Conservation (phyloP, 441 rosid species). For the Arabidopsis hybrid region DNA sequence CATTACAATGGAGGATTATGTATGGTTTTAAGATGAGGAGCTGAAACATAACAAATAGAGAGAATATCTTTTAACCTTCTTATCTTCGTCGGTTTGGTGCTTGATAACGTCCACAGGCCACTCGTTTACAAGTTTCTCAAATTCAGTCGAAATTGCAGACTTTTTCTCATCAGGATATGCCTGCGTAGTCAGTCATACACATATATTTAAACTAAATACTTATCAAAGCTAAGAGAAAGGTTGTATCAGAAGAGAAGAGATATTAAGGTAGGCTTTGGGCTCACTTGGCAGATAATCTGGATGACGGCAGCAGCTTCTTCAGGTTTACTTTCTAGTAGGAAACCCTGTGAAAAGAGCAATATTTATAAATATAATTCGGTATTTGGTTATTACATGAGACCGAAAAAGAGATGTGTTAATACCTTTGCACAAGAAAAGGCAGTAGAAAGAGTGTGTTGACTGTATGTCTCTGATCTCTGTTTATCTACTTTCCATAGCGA, state of each 20-base stretch:
- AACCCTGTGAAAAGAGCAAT: slow-evolving; percentile 57
- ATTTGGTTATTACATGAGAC: not conserved
- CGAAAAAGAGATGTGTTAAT: slow-evolving; percentile 35
- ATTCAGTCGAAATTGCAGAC: slow-evolving; percentile 50
- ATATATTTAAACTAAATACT: not conserved
- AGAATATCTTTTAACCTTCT: slow-evolving; percentile 52
- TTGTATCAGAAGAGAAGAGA: not conserved
- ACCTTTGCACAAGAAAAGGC: slow-evolving; percentile 89
- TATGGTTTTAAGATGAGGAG: not conserved
- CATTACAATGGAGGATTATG: not conserved
- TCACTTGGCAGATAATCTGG: slow-evolving; percentile 65
- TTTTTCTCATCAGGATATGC: slow-evolving; percentile 63
- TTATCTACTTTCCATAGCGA: slow-evolving; percentile 78
- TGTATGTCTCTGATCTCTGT: slow-evolving; percentile 69
- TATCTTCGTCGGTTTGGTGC: slow-evolving; percentile 58
- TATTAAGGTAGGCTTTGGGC: slow-evolving; percentile 2
- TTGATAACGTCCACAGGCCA: slow-evolving; percentile 78
- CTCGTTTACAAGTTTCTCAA: slow-evolving; percentile 71
- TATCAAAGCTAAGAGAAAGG: not conserved
- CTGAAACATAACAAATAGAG: not conserved
- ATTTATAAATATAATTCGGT: not conserved
- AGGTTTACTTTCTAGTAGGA: slow-evolving; percentile 72
- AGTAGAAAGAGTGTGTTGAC: slow-evolving; percentile 61
- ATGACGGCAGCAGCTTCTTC: slow-evolving; percentile 79
- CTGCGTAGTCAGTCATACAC: slow-evolving; percentile 43